Percentiles rank a stretch among this genome's conserved stretches.
phyloP scores from a whole-genome alignment of 441 rosid genomes.

The Erodium texanum region DNA sequence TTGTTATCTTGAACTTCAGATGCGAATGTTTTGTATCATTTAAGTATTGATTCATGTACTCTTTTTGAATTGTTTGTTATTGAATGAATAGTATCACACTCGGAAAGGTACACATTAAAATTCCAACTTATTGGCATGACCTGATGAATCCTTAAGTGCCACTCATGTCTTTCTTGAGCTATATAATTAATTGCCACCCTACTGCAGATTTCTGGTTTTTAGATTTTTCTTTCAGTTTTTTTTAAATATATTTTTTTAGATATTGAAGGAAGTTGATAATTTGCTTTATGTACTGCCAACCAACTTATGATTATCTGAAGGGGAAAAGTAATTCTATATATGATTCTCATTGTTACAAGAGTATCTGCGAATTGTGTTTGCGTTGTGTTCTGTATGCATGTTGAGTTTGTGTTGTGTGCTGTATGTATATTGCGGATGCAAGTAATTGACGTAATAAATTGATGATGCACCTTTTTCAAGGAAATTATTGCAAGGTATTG shows the following conservation, averaged over 20 bases:
- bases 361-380: neutral
- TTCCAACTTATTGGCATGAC: neutral
- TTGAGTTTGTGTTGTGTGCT: neutral
- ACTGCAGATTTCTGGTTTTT: conserved; percentile 3
- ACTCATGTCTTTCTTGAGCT: conserved; percentile 3
- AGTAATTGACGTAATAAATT: neutral
- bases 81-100: neutral
- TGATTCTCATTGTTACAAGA: neutral
- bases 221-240: neutral
- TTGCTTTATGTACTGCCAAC: conserved; percentile 1
- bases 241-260: neutral
- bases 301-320: neutral
- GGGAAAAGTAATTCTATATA: neutral
- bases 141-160: neutral
- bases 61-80: neutral
- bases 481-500: neutral
- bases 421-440: neutral
- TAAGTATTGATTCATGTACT: neutral
- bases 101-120: neutral
- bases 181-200: neutral
- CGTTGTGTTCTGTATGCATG: too few relatives aligned
- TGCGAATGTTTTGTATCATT: neutral
- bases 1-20: neutral
- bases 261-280: conserved; percentile 1
- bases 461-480: neutral